phyloP scores from a whole-genome alignment of 164 flowering plant genomes.

The Nymphaea thermarum region DNA sequence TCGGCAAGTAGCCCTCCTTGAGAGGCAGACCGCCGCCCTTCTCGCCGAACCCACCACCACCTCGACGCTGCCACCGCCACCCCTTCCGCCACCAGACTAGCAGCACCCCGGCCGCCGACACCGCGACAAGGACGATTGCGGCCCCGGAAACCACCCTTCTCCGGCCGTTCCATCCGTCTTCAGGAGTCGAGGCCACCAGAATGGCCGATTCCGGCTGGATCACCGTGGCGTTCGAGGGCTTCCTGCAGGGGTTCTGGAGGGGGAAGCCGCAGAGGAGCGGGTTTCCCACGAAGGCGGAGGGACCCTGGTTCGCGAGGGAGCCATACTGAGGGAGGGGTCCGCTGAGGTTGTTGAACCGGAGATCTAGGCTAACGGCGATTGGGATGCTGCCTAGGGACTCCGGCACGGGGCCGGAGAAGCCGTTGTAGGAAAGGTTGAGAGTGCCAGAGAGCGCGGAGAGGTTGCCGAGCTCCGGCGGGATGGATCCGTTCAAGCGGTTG shows the following conservation, averaged over 20 bases:
- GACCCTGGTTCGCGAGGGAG: conserved; percentile 79
- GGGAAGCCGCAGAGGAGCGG: conserved; percentile 90
- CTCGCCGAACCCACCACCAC: neutral
- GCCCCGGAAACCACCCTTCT: neutral
- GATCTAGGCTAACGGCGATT: conserved; percentile 57
- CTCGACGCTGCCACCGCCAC: neutral
- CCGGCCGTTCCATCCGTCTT: neutral
- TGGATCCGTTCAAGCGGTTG: conserved; percentile 58
- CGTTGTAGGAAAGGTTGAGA: conserved; percentile 60
- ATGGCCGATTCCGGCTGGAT: conserved; percentile 1
- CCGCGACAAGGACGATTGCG: neutral
- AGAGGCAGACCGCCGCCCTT: conserved; percentile 33
- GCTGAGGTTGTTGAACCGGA: conserved; percentile 57
- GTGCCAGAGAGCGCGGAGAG: conserved; percentile 42
- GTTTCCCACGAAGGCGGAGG: conserved; percentile 84
- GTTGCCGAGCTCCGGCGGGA: conserved; percentile 35
- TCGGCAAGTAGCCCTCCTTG: conserved; percentile 2
- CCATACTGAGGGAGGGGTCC: conserved; percentile 75
- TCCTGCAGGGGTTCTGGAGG: conserved; percentile 37
- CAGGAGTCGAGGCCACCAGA: neutral
- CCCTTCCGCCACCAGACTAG: neutral
- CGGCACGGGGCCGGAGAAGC: conserved; percentile 65
- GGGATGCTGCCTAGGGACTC: conserved; percentile 52
- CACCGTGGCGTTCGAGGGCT: conserved; percentile 8
- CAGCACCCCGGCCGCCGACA: neutral